Evolutionary conservation across 202 grass and related monocot genomes (phyloP), one percentile per base, ranked within the genome.

Genomic region (Digitaria exilis): DNA sequence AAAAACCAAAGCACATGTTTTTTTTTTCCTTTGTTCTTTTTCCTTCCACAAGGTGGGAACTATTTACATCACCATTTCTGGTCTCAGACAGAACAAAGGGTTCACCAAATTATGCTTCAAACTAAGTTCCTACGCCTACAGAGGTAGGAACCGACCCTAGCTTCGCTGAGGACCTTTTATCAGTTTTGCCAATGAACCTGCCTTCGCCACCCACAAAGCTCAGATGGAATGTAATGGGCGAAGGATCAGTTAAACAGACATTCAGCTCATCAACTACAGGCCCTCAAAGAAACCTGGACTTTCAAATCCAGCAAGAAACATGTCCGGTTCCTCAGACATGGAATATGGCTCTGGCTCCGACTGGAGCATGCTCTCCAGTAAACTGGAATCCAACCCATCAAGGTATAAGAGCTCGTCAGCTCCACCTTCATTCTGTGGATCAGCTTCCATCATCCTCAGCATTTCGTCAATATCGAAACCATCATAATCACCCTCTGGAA

Each of bases 371-470:
- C 37, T 78, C 35, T 90, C 77, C 15, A 92, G 55, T 49, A 84
- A 37, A 49, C 32, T 74, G 2, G 80, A 31, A 57, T 82, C 60
- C 63, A 79, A 6, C 12, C 44, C 84, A 1, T 78, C 63, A 13
- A 84, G 30, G 65, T 30, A 79, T n/a, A 81, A 76, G n/a, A 69
- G n/a, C n/a, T n/a, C 0, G 10, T 73, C 41, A 0, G 15, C 50
- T 16, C 46, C 77, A 67, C 52, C 69, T 48, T 29, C 31, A 18
- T 74, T 76, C 41, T 18, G 73, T 0, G 84, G 91, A 60, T 90
- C 88, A 26, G 71, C 69, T 25, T 94, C 78, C 75, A 97, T 89
- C 81, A 97, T 72, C 11, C 45, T 71, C 17, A 97, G 35, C 73
- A 97, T 84, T 6, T 90, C 91, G 0, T 68, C 32, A 1, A 94